Percentiles rank a stretch among this genome's conserved stretches.
Conservation (phyloP, 192 early-diverging fungal species). For the Podila minutissima region DNA sequence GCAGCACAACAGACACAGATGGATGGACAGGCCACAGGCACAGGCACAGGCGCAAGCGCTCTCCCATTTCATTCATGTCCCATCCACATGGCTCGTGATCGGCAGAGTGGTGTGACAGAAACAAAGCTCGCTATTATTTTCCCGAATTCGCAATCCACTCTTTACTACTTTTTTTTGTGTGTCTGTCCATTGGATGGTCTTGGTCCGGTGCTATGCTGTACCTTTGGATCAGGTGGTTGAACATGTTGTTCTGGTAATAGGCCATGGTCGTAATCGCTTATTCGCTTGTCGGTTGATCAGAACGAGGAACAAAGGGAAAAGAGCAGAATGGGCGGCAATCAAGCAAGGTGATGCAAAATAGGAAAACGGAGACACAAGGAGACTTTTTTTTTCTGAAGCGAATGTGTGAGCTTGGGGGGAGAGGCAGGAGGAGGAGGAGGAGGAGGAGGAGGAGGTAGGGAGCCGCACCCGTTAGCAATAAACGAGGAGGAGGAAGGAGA, state of each 20-base stretch:
- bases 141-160: background rate
- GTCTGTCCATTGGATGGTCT: background rate
- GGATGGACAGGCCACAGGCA: too few species aligned
- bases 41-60: background rate
- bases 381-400: too few species aligned
- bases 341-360: too few species aligned
- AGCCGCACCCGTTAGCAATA: background rate
- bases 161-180: background rate
- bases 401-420: too few species aligned
- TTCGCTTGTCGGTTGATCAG: background rate
- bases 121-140: background rate
- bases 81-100: background rate
- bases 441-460: background rate
- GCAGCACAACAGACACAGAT: too few species aligned
- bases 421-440: background rate
- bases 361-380: too few species aligned
- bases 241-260: constrained; percentile 46
- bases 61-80: background rate
- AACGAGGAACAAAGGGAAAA: background rate
- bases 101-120: background rate
- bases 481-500: background rate
- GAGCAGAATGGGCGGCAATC: too few species aligned
- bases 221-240: constrained; percentile 51
- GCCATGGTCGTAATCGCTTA: constrained; percentile 15
- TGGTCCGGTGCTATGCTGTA: background rate